phyloP scores from a whole-genome alignment of 2,329 filamentous ascomycete genomes.

The Aspergillus phoenicis region DNA sequence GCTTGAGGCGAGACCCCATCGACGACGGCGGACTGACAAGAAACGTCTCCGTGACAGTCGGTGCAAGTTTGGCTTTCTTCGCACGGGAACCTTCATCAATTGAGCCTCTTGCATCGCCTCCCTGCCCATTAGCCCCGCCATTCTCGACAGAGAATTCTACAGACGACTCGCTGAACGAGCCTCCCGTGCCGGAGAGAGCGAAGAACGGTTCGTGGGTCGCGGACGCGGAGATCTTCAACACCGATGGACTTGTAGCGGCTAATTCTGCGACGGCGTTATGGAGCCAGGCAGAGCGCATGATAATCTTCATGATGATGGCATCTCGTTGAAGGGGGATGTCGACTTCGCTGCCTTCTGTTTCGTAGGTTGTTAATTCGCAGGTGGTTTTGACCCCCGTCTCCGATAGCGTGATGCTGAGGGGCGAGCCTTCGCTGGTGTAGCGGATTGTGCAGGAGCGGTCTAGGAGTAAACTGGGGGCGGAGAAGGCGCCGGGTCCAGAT shows the following conservation, averaged over 20 bases:
- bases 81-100: slow-evolving; percentile 23
- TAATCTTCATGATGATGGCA: slow-evolving; percentile 83
- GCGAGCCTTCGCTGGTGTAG: slow-evolving; percentile 73
- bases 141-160: slow-evolving; percentile 61
- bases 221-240: slow-evolving; percentile 68
- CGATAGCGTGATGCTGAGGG: slow-evolving; percentile 81
- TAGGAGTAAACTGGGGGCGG: slow-evolving; percentile 77
- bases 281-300: slow-evolving; percentile 70
- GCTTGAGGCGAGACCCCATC: slow-evolving; percentile 63
- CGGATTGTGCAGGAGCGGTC: slow-evolving; percentile 82
- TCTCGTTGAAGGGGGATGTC: slow-evolving; percentile 83
- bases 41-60: slow-evolving; percentile 55
- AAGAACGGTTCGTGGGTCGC: slow-evolving; percentile 67
- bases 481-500: slow-evolving; percentile 72
- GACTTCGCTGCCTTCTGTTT: slow-evolving; percentile 61
- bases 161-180: slow-evolving; percentile 60
- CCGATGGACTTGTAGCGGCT: slow-evolving; percentile 68
- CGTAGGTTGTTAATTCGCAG: slow-evolving; percentile 86
- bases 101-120: not conserved
- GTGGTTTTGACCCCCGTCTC: slow-evolving; percentile 86
- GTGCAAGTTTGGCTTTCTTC: slow-evolving; percentile 41
- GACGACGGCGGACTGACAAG: slow-evolving; percentile 60
- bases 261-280: slow-evolving; percentile 57
- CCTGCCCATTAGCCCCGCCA: slow-evolving; percentile 27
- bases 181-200: slow-evolving; percentile 67